Conservation (phyloP, 352 stramenopile species). For the Pythium myriotylum region DNA sequence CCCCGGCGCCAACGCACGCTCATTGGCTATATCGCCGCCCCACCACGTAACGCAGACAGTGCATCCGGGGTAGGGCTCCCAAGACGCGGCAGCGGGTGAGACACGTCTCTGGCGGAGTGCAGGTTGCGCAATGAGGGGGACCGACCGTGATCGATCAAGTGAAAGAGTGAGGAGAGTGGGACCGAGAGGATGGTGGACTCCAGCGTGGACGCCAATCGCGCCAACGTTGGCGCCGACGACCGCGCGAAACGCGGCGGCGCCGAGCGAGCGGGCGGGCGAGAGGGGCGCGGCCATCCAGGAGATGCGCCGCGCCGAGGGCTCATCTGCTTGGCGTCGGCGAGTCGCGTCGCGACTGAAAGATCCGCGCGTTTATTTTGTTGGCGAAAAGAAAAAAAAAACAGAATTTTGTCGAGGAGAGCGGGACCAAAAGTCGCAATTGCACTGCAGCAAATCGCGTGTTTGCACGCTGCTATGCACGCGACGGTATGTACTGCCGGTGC, state of each 20-base stretch:
- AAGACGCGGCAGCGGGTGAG: conserved; percentile 21
- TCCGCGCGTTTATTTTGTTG: not conserved
- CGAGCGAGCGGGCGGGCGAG: too few relatives aligned
- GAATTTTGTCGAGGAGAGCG: not conserved
- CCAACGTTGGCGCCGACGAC: too few relatives aligned
- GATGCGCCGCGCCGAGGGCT: not conserved
- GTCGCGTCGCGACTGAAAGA: conserved; percentile 2
- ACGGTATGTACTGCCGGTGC: not conserved
- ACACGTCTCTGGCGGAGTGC: conserved; percentile 22
- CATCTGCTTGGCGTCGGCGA: too few relatives aligned
- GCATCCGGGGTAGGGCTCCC: conserved; percentile 11
- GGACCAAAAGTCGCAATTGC: not conserved
- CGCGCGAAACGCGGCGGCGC: too few relatives aligned
- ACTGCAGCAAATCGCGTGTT: conserved; percentile 1
- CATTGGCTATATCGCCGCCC: conserved; percentile 19
- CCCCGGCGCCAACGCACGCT: not conserved
- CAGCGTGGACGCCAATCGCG: not conserved
- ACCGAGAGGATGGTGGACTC: conserved; percentile 1
- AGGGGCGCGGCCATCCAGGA: not conserved
- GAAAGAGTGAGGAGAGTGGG: conserved; percentile 19
- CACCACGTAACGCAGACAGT: conserved; percentile 23
- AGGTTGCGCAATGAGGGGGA: conserved; percentile 23
- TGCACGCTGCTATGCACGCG: not conserved
- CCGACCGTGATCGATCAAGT: conserved; percentile 25
- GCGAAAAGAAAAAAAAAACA: conserved; percentile 2